Evolutionary conservation across 306 rosid species (phyloP).

Genomic region (Cicer cuneatum): DNA sequence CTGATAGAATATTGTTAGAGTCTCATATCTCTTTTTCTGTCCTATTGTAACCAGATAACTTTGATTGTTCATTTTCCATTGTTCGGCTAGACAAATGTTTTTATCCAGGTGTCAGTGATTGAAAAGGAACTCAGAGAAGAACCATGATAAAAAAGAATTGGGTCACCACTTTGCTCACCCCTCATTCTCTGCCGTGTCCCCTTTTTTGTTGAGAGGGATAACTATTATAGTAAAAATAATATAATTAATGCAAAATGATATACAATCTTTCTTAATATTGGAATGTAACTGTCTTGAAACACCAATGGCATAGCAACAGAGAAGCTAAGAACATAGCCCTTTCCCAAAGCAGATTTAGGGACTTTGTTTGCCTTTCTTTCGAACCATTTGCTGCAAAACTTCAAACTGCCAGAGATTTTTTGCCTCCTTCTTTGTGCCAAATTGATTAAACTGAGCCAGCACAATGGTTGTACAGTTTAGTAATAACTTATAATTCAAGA

Average conservation of each 20-base stretch:
- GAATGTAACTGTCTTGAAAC: background rate
- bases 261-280: background rate
- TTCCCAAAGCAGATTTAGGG: slow-evolving; percentile 4
- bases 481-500: background rate
- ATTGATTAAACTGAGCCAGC: background rate
- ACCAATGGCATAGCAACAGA: background rate
- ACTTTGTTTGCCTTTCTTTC: background rate
- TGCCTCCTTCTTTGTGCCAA: background rate
- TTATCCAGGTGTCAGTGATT: too few relatives aligned
- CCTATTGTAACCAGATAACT: background rate
- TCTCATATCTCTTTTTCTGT: background rate
- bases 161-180: too few relatives aligned
- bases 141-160: too few relatives aligned
- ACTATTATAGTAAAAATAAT: too few relatives aligned
- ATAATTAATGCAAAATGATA: background rate
- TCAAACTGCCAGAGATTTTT: background rate
- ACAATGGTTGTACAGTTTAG: background rate
- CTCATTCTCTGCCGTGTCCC: too few relatives aligned
- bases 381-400: background rate
- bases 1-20: background rate
- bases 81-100: too few relatives aligned
- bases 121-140: too few relatives aligned
- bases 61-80: background rate
- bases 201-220: background rate
- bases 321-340: slow-evolving; percentile 11